These are phyloP conservation scores for Fagopyrum esculentum DNA, from an alignment of 148 eudicot species.

Conservation along the genomic window DNA sequence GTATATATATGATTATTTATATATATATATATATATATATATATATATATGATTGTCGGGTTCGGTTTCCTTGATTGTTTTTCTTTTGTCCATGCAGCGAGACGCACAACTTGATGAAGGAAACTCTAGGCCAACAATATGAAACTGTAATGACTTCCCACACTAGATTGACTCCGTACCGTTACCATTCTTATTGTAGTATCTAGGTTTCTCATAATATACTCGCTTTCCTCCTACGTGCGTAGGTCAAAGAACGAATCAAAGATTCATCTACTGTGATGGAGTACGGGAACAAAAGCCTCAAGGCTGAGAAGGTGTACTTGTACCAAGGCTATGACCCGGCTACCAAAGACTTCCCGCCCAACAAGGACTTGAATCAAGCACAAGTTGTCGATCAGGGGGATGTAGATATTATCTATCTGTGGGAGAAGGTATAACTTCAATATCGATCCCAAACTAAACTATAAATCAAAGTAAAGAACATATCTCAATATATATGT, in stretches of 20 bases:
- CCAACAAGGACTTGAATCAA: conserved; percentile 31
- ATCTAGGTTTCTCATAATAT: not conserved
- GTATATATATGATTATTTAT: conserved; percentile 10
- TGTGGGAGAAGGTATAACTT: conserved; percentile 56
- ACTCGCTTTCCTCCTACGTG: too few relatives aligned
- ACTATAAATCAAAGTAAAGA: not conserved
- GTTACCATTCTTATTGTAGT: not conserved
- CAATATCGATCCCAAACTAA: too few relatives aligned
- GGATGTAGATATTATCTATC: conserved; percentile 76
- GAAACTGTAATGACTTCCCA: conserved; percentile 35
- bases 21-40: too few relatives aligned
- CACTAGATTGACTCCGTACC: too few relatives aligned
- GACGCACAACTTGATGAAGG: conserved; percentile 70
- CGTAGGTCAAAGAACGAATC: conserved; percentile 73
- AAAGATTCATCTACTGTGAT: too few relatives aligned
- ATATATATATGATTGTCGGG: too few relatives aligned
- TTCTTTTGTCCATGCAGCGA: conserved; percentile 41
- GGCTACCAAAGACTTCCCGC: conserved; percentile 40
- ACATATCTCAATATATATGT: too few relatives aligned
- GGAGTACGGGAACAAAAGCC: conserved; percentile 74
- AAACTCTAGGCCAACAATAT: conserved; percentile 62
- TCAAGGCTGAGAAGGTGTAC: conserved; percentile 52
- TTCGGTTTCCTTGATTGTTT: not conserved
- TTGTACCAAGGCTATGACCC: conserved; percentile 45
- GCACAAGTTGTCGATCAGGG: conserved; percentile 68